Evolutionary conservation across 306 rosid genomes (phyloP).

Genomic region (Carpinus viminea): DNA sequence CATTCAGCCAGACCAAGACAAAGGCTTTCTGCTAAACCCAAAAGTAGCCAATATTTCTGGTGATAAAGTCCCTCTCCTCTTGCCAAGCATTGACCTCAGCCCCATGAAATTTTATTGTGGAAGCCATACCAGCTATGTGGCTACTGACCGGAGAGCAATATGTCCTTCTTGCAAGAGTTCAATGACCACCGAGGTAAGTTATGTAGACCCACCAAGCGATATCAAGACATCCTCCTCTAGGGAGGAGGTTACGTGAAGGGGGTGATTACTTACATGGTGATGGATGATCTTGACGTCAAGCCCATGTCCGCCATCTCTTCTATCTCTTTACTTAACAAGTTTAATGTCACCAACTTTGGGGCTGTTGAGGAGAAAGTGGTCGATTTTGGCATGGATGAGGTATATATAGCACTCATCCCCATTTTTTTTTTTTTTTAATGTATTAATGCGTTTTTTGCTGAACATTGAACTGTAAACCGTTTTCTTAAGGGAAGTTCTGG

Average conservation of each 20-base stretch:
- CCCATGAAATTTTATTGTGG: background rate
- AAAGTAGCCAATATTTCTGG: background rate
- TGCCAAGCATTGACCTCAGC: background rate
- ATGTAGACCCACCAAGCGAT: background rate
- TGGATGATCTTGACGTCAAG: conserved; percentile 39
- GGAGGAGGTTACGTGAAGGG: conserved; percentile 34
- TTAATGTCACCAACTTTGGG: conserved; percentile 27
- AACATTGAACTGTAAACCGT: too few species aligned
- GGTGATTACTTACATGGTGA: conserved; percentile 40
- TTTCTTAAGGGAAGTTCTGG: too few species aligned
- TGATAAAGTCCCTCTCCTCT: background rate
- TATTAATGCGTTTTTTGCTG: too few species aligned
- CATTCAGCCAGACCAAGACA: background rate
- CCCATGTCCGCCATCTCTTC: conserved; percentile 42
- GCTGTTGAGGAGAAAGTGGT: conserved; percentile 32
- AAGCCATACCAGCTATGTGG: background rate
- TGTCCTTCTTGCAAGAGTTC: rapidly evolving
- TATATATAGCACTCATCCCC: background rate
- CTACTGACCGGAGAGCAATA: background rate
- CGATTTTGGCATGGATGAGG: conserved; percentile 34
- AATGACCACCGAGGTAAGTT: background rate
- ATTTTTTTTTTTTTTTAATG: too few species aligned
- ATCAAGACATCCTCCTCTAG: background rate
- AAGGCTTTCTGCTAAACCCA: conserved; percentile 6
- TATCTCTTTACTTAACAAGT: conserved; percentile 28